Base-by-base conservation (phyloP, 1,284 basidiomycete species). In the Fomes fomentarius region DNA sequence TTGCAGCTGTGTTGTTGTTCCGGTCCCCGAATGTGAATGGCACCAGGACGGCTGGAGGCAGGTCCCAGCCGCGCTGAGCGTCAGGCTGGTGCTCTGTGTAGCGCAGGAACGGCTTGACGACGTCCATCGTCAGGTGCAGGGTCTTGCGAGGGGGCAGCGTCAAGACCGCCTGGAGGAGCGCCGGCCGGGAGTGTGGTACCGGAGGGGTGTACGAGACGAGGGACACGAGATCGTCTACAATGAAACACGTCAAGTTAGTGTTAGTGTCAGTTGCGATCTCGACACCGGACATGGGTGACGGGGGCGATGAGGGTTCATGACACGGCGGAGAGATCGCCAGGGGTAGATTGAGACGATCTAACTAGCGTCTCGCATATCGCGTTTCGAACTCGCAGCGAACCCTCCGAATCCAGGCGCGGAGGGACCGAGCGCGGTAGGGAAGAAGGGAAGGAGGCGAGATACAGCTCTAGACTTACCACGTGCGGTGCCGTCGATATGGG, bases 11-110 rank as follows among this genome's bases (percentile, higher is more conserved):
- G 45, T 45, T 11, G 52, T 55, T 47, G 44, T 41, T 28, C 33
- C 35, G 24, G 17, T 54, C 48, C 8, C 52, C 56, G 39, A 58
- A 44, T 5, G 61, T 58, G 17, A 85, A 63, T 1, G 81, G 80
- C 22, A 84, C 79, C 51, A 95, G 74, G 10, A 96, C 82, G 2
- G 91, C 94, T 0, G 92, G 85, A 1, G 93, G 90, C 0, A 98
- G 76, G 65, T 98, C 94, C 82, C 95, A 94, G 0, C 96, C 96
- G 35, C 96, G 81, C 69, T 96, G 93, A 0, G 96, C 94, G 66
- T 98, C 96, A 0, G 96, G 95, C 14, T 91, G 93, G 69, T 99
- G 96, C 66, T 98, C 96, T 15, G 91, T 95, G 70, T 98, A 98
- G 46, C 91, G 85, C 51, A 99, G 77, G 68, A 96, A 96, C 3